phyloP scores from a whole-genome alignment of 208 protist species.

The Endotrypanum monterogeii region DNA sequence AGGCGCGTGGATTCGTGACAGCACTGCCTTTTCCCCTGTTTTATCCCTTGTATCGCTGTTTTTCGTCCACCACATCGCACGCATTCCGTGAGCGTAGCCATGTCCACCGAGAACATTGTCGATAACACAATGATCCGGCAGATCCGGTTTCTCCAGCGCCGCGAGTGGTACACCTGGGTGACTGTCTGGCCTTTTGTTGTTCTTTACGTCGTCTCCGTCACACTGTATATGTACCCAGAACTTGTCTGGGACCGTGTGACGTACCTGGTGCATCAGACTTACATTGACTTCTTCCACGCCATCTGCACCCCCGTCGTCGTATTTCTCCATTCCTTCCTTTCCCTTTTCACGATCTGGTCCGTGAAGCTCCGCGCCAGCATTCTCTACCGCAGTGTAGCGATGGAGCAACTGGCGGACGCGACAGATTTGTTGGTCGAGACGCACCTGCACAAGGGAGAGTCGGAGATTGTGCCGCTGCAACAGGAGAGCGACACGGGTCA shows the following conservation, averaged over 20 bases:
- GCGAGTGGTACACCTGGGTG: constrained; percentile 79
- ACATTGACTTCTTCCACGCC: constrained; percentile 93
- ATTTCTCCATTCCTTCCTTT: constrained; percentile 85
- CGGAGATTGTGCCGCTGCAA: constrained; percentile 80
- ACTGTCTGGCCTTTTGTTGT: constrained; percentile 86
- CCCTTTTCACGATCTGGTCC: constrained; percentile 91
- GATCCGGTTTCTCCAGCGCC: constrained; percentile 58
- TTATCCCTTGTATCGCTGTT: background rate
- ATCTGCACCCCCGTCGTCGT: constrained; percentile 77
- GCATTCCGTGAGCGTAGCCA: background rate
- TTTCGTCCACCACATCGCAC: background rate
- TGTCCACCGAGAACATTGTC: constrained; percentile 47
- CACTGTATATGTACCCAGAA: constrained; percentile 80
- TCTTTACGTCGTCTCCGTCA: constrained; percentile 63
- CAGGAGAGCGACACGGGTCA: constrained; percentile 57
- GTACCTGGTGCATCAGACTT: constrained; percentile 85
- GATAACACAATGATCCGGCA: constrained; percentile 78
- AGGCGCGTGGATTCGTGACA: background rate
- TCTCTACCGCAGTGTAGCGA: constrained; percentile 53
- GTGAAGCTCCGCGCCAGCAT: constrained; percentile 77
- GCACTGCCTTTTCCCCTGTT: background rate
- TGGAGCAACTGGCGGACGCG: constrained; percentile 45
- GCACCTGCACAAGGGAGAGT: constrained; percentile 80
- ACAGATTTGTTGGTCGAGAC: constrained; percentile 82
- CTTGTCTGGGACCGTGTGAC: constrained; percentile 85